A percentile compares a stretch with the other conserved stretches of the same genome.
phyloP scores from a whole-genome alignment of 106 monocot species.

The Dendrobium huoshanense region DNA sequence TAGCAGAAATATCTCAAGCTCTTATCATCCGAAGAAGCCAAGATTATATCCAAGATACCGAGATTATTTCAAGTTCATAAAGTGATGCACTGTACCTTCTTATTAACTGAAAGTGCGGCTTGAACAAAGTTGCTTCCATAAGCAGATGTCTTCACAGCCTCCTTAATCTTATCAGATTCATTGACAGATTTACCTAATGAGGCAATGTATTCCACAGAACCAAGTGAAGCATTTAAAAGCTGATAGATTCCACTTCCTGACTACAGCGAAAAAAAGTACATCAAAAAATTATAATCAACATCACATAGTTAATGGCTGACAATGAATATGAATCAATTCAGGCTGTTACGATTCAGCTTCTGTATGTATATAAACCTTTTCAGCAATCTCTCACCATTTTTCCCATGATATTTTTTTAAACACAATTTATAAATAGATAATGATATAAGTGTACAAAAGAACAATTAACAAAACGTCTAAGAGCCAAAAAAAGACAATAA shows the following conservation, averaged over 20 bases:
- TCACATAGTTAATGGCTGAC: not conserved
- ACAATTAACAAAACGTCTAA: too few species aligned
- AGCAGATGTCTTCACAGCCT: constrained; percentile 56
- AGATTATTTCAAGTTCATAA: not conserved
- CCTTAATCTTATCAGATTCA: constrained; percentile 65
- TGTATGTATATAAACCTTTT: not conserved
- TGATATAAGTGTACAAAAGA: too few species aligned
- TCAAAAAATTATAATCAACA: not conserved
- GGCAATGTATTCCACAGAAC: constrained; percentile 86
- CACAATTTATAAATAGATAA: too few species aligned
- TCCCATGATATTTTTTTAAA: not conserved
- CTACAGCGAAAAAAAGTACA: constrained; percentile 25
- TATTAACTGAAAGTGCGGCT: constrained; percentile 80
- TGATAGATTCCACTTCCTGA: constrained; percentile 37
- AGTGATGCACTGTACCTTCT: constrained; percentile 45
- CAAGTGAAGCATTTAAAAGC: constrained; percentile 72
- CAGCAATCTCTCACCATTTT: not conserved
- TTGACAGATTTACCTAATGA: constrained; percentile 62
- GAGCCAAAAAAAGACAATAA: too few species aligned
- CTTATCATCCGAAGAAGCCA: not conserved
- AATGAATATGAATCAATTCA: not conserved
- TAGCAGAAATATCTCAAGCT: not conserved
- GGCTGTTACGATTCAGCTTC: not conserved
- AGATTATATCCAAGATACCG: not conserved
- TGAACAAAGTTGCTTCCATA: constrained; percentile 84